Evolutionary conservation across 352 stramenopile genomes (phyloP), one percentile per base, ranked within the genome.

Genomic region (Phytophthora melonis): DNA sequence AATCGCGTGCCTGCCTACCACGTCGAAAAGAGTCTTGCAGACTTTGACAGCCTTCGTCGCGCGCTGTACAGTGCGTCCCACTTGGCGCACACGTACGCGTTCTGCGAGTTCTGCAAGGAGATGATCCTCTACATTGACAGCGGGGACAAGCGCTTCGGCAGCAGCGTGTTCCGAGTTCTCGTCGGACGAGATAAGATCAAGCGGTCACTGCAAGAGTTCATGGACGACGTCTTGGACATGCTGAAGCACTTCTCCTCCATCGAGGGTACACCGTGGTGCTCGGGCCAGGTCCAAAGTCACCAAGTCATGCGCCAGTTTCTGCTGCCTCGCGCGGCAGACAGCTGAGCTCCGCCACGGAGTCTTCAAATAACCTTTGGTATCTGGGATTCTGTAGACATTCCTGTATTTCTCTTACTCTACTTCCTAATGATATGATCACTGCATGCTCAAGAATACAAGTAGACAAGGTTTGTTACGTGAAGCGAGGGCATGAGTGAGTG

Each of bases 91-190:
- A 74, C 64, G 21, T 74, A 55, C 54, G 56, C 62, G 30, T 70
- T 58, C 39, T 82, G 76, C 25, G 60, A 73, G n/a, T 80, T 78
- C 41, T 82, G 76, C 72, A 73, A 76, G 23, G 68, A 80, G 72
- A 62, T 82, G 36, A 70, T 82, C n/a, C 36, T 63, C 11, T 80
- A 78, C 39, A 49, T 73, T n/a, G 62, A 70, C 45, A 68, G 18
- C 18, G 39, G 58, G 2, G 60, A 75, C 36, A 78, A 66, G 54
- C 9, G 30, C 4, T 73, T 74, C 32, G 23, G 47, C 10, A 68
- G 56, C 61, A 71, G 50, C 11, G 36, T 74, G 66, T 14, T 64
- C 47, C 66, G 61, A 3, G 41, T 58, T 8, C 32, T 78, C 14
- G 50, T 67, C 36, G 53, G 67, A 25, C 60, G 57, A 30, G 71